These are phyloP conservation scores for Huntiella moniliformis DNA, from an alignment of 2,329 filamentous ascomycete genomes.

Conservation along the genomic window DNA sequence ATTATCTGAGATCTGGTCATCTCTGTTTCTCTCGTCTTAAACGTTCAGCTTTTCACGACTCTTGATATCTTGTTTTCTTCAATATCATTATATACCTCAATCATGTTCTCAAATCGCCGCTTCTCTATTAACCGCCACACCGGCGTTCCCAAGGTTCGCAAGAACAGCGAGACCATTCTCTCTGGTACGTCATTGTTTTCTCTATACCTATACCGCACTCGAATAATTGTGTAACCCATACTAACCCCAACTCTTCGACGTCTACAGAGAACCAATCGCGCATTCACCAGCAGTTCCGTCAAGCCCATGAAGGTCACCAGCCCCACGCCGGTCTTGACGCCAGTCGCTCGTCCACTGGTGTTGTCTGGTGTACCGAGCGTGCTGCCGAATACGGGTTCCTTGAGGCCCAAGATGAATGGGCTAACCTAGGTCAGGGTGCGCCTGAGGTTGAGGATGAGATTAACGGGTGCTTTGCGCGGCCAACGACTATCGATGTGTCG, in stretches of 20 bases:
- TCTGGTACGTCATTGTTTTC: slow-evolving; percentile 4
- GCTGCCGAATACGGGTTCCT: slow-evolving; percentile 76
- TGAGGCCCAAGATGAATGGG: slow-evolving; percentile 68
- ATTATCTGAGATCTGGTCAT: neutral
- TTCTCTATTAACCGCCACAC: slow-evolving; percentile 51
- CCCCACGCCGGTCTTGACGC: slow-evolving; percentile 83
- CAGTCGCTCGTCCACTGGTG: slow-evolving; percentile 73
- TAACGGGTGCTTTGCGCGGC: slow-evolving; percentile 69
- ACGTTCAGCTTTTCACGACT: neutral
- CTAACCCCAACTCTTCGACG: neutral
- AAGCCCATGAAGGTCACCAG: slow-evolving; percentile 76
- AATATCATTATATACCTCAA: slow-evolving; percentile 12
- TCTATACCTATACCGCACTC: neutral
- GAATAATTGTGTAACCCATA: neutral
- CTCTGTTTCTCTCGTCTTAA: neutral
- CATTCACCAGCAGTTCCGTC: slow-evolving; percentile 75
- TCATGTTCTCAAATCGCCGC: slow-evolving; percentile 35
- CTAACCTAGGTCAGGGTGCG: slow-evolving; percentile 84
- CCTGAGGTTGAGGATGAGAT: slow-evolving; percentile 91
- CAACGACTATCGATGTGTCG: slow-evolving; percentile 57
- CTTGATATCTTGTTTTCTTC: neutral
- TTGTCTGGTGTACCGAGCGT: slow-evolving; percentile 81
- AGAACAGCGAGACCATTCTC: slow-evolving; percentile 11
- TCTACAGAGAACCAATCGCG: slow-evolving; percentile 56
- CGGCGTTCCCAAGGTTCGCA: slow-evolving; percentile 32